These are phyloP conservation scores for Pseudogymnoascus sp. DNA, from an alignment of 2,329 filamentous ascomycete genomes.

Conservation along the genomic window DNA sequence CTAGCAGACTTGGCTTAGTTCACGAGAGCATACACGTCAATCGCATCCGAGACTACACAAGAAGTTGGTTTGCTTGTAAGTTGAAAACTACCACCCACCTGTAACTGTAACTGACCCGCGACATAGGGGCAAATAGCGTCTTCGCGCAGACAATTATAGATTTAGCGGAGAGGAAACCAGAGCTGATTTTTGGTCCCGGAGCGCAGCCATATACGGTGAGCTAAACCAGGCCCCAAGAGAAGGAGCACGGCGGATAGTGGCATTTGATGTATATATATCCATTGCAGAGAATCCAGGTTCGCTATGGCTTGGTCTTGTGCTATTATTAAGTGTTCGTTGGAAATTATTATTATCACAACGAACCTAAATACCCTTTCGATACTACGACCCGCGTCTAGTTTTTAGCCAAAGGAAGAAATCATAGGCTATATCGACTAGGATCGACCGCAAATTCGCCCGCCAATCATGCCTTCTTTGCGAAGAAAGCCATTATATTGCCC, in stretches of 20 bases:
- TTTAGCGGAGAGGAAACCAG: conserved; percentile 79
- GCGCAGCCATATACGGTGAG: conserved; percentile 49
- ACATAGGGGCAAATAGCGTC: conserved; percentile 79
- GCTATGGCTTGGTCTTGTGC: background rate
- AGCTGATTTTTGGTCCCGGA: conserved; percentile 71
- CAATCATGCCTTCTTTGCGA: conserved; percentile 59
- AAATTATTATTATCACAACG: background rate
- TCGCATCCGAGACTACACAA: conserved; percentile 61
- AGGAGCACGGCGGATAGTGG: background rate
- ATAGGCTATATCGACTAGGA: background rate
- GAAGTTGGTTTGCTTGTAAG: conserved; percentile 85
- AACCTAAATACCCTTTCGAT: background rate
- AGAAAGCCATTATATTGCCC: conserved; percentile 89
- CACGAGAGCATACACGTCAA: conserved; percentile 92
- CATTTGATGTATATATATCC: background rate
- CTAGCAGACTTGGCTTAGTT: conserved; percentile 70
- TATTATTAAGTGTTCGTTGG: background rate
- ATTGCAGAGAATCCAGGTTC: background rate
- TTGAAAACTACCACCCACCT: conserved; percentile 12
- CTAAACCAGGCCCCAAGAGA: background rate
- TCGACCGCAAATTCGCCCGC: background rate
- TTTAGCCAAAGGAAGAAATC: background rate
- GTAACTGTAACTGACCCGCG: background rate
- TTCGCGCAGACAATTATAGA: conserved; percentile 91
- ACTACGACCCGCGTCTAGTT: background rate